A percentile compares a stretch with the other conserved stretches of the same genome.
These are phyloP conservation scores for Ogataea haglerorum DNA, from an alignment of 805 yeast species.

Conservation along the genomic window DNA sequence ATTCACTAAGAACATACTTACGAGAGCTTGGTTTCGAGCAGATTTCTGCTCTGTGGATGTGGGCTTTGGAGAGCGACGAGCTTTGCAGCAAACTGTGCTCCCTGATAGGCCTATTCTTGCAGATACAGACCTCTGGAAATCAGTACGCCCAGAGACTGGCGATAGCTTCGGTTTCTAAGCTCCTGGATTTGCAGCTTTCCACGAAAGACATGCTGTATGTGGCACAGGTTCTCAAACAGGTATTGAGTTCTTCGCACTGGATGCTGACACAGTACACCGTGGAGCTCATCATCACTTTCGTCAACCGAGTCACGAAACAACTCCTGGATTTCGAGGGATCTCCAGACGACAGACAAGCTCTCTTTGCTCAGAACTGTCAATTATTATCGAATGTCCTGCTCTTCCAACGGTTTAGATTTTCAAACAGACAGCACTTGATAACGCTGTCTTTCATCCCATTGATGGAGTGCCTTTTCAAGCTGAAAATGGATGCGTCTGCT, in stretches of 20 bases:
- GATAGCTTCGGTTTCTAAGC: slow-evolving; percentile 31
- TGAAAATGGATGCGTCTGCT: slow-evolving; percentile 18
- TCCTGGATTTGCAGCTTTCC: slow-evolving; percentile 12
- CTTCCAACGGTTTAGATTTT: slow-evolving; percentile 65
- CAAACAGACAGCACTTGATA: slow-evolving; percentile 70
- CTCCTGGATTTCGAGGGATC: slow-evolving; percentile 3
- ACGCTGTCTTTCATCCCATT: slow-evolving; percentile 46
- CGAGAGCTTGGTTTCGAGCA: slow-evolving; percentile 1
- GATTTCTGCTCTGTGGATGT: slow-evolving; percentile 4
- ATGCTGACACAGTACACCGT: slow-evolving; percentile 60
- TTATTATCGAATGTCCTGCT: slow-evolving; percentile 59
- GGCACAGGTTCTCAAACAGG: slow-evolving; percentile 32
- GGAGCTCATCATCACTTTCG: slow-evolving; percentile 42
- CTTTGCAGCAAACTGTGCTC: not conserved
- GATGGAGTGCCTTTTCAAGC: slow-evolving; percentile 43
- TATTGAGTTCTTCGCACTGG: slow-evolving; percentile 53
- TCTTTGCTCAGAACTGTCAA: slow-evolving; percentile 34
- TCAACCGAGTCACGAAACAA: slow-evolving; percentile 10
- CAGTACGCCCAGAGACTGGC: slow-evolving; percentile 21
- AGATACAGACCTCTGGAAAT: slow-evolving; percentile 2
- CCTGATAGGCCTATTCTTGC: slow-evolving; percentile 9
- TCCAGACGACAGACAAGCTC: slow-evolving; percentile 32
- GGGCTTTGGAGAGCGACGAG: slow-evolving; percentile 11
- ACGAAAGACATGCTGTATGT: not conserved
- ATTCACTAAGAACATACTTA: slow-evolving; percentile 11